These are phyloP conservation scores for Brassica incana DNA, from an alignment of 345 rosid genomes.

Conservation along the genomic window DNA sequence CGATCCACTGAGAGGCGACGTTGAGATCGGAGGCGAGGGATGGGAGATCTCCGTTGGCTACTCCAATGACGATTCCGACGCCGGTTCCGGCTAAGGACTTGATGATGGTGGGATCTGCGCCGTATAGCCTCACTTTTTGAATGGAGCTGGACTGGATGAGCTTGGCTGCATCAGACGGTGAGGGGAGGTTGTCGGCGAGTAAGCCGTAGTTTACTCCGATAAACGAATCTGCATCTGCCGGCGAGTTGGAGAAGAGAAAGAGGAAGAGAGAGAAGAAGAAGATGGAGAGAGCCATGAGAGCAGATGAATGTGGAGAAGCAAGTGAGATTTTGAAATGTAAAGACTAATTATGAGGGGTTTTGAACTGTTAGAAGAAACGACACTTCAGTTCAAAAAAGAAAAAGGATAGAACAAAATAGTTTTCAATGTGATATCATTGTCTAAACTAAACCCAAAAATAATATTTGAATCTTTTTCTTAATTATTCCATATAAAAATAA, in stretches of 20 bases:
- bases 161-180: slow-evolving; percentile 71
- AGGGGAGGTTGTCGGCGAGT: slow-evolving; percentile 82
- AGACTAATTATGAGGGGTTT: background rate
- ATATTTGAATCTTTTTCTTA: background rate
- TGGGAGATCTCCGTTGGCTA: slow-evolving; percentile 70
- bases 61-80: slow-evolving; percentile 68
- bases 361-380: background rate
- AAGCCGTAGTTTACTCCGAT: slow-evolving; percentile 84
- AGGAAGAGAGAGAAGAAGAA: background rate
- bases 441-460: background rate
- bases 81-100: slow-evolving; percentile 76
- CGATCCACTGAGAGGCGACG: slow-evolving; percentile 69
- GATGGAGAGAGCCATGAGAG: slow-evolving; percentile 16
- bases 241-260: background rate
- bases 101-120: slow-evolving; percentile 68
- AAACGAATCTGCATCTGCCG: slow-evolving; percentile 57
- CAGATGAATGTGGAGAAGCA: slow-evolving; percentile 11
- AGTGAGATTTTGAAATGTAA: slow-evolving; percentile 13
- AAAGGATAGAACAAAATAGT: background rate
- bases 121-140: slow-evolving; percentile 70
- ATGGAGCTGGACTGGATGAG: slow-evolving; percentile 74
- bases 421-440: background rate
- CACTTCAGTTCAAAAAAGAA: too few relatives aligned
- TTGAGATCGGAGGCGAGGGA: slow-evolving; percentile 64
- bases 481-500: background rate